Base-by-base conservation (phyloP, 305 asterid genomes). In the Andrographis paniculata region DNA sequence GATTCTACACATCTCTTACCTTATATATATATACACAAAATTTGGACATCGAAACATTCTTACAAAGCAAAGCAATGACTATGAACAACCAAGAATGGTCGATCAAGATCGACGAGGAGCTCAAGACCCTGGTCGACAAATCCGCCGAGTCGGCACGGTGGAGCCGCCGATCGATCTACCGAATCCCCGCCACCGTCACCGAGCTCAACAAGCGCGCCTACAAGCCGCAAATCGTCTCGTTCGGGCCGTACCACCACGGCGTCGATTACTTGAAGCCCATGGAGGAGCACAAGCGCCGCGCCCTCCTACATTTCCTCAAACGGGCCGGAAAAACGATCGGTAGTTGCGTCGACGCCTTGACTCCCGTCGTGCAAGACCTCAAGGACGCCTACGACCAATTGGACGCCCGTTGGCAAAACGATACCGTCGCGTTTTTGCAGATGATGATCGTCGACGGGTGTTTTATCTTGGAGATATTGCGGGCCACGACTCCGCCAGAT, bases 361-460 rank as follows among this genome's bases (percentile, higher is more conserved):
- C 62, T 13, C 67, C 63, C 11, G 22, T 42, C 0, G 68, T 70
- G 52, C 65, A 65, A 23, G 74, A 70, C 6, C 52, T 79, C 40
- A 70, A 50, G 45, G 63, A 59, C 2, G 75, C 82, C 4, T 79
- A 79, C 14, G 72, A 68, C 13, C 59, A 45, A 2, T 47, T 68
- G 21, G 58, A 46, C 2, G 47, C 27, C 9, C 2, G 22, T 1
- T 61, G 76, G 75, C 45, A 28, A 9, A 10, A 35, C 0, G 40
- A 66, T 19, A 24, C 20, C 0, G 27, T 55, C 4, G 71, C 16
- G 10, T 73, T 79, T 63, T n/a, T 79, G 35, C 19, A 43, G 56
- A 42, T 76, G 15, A 70, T 79, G 82, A 66, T 76, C 9, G 37
- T 68, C 5, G 89, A 79, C 35, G 84, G 84, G 0, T 59, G 77